Base-by-base conservation (phyloP, 2,329 filamentous ascomycete species). In the Trichoderma asperellum region DNA sequence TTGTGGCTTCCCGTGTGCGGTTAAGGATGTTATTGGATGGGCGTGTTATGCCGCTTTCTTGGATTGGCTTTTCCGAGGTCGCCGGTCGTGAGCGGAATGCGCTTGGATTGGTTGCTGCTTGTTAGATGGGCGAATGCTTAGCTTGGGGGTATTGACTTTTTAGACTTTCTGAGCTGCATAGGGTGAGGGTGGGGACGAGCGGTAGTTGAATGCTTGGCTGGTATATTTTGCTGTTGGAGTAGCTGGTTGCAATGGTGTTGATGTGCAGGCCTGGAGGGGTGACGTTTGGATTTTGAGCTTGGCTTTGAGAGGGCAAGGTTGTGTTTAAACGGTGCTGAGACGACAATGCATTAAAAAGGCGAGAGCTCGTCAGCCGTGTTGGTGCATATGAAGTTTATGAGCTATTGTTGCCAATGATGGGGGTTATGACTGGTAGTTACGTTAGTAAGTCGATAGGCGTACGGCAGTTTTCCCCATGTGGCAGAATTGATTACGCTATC, bases 81-180 rank as follows among this genome's bases (percentile, higher is more conserved):
- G 35, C 61, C 61, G 61, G n/a, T 49, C 40, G n/a, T 43, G 40
- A 43, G 59, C 27, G 59, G 59, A 56, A 64, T 64, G 52, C 5
- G 14, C 40, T 11, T 24, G 34, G 49, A 21, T 32, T 64, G 61
- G 34, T 29, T 49, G 47, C 47, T 21, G 53, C 11, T 35, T 32
- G 18, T 52, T 24, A 56, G 35, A 43, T 18, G 37, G 21, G 24
- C 27, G 40, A n/a, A 10, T 43, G 40, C 40, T 43, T 43, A 43
- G 40, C 40, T 43, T n/a, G 40, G 18, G 37, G 37, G 18, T 7
- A 5, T 43, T 43, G 16, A 43, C 40, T 43, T 43, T 43, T 43
- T 43, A n/a, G 40, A 43, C 40, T 43, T 43, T 43, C 14, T 18
- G 40, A 43, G 40, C 16, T 43, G 40, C 40, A n/a, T n/a, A 10